Evolutionary conservation across 2,329 filamentous ascomycete species (phyloP), one percentile per base, ranked within the genome.

Genomic region (Alternaria arborescens): DNA sequence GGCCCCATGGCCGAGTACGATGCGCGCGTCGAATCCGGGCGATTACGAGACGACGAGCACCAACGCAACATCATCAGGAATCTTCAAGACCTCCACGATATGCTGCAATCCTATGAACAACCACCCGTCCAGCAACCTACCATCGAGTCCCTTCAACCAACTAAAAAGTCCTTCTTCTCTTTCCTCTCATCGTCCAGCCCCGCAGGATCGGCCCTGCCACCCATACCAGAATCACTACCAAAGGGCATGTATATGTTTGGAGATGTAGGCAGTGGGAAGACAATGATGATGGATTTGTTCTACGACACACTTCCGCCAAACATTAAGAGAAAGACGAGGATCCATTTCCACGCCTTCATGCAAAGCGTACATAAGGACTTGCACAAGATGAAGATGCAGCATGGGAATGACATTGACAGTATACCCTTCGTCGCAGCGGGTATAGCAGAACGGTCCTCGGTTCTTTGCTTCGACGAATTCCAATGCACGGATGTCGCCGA

Each of bases 291-390:
- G 95, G 94, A 99, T 77, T 84, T 99, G 51, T 97, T 98, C 79
- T 97, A 94, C 82, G 94, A 98, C 66, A 97, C 94, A 0, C 83
- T 98, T 22, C 95, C 95, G 0, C 78, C 83, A 16, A 90, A 90
- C 61, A 93, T 98, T 66, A 86, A 84, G 58, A 88, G 88, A 32
- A 97, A 97, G 82, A 96, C 90, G 47, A 87, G 95, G 48, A 97
- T 99, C 73, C 95, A 99, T 82, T 99, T 99, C 80, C 93, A 98
- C 83, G 97, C 97, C 78, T 99, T 99, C 83, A 99, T 99, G 95
- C 95, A 98, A 79, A 92, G 97, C 78, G 91, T 98, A 50, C 95
- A 99, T 81, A 93, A 90, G 78, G 87, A 94, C 62, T 82, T 98
- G 71, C 95, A 98, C 82, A 88, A 88, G 75, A 89, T 97, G 80